Base-by-base conservation (phyloP, 768 basidiomycete species). In the Hygrocybe coccinea region DNA sequence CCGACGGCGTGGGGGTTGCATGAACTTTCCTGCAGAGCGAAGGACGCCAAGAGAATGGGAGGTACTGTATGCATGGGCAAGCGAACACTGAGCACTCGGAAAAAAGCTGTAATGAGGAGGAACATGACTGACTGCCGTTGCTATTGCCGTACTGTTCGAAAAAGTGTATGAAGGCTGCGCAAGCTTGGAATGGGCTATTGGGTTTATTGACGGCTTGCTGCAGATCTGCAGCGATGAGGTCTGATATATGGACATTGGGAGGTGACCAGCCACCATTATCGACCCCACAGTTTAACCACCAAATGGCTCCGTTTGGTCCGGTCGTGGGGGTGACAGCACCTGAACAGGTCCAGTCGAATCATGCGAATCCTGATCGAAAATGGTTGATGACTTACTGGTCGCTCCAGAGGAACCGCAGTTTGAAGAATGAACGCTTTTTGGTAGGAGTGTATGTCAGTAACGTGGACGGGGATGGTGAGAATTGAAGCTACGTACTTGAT, bases 21-120 rank as follows among this genome's bases (percentile, higher is more conserved):
- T 37, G 70, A 68, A 54, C 74, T 78, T 67, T 95, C 94, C 67
- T 95, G 91, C 85, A 95, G 86, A 33, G 91, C 91, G 60, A 95
- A 86, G 0, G 91, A 79, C 2, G 91, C 92, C 36, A 95, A 69
- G 60, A 95, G 72, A 66, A 93, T 89, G 7, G 89, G 67, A 22
- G 87, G 87, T 29, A 93, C 59, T 60, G 19, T n/a, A n/a, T n/a
- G n/a, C n/a, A n/a, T n/a, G n/a, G n/a, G n/a, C n/a, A n/a, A n/a
- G n/a, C 7, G 21, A 29, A 38, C n/a, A 5, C 29, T 24, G 6
- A 57, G 22, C 29, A 37, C 4, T 10, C 15, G 25, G 25, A 15
- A n/a, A 12, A 35, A 52, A n/a, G 11, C 22, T 3, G n/a, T 17
- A 10, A 17, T 22, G 33, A 24, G 36, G 29, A 47, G 21, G 37